Percentiles rank a stretch among this genome's conserved stretches.
Conservation (phyloP, 2,329 filamentous ascomycete genomes). For the Rhinocladiella mackenziei region DNA sequence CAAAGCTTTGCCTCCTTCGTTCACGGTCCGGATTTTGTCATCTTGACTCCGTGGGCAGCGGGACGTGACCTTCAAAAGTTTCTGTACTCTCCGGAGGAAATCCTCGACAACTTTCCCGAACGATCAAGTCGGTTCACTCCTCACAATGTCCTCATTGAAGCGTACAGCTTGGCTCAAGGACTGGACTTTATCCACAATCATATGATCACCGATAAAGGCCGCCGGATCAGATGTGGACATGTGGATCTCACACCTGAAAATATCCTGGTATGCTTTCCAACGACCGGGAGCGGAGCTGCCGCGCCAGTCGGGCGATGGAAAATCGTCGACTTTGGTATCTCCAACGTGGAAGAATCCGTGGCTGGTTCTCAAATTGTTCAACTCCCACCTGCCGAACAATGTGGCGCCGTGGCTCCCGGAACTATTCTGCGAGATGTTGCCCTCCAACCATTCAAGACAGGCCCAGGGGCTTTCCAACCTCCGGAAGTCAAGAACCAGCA, state of each 20-base stretch:
- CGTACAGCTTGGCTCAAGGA: constrained; percentile 1
- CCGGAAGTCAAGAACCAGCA: not conserved
- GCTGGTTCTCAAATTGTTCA: not conserved
- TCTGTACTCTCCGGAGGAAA: not conserved
- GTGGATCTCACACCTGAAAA: constrained; percentile 28
- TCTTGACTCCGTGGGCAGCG: constrained; percentile 7
- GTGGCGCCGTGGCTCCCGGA: not conserved
- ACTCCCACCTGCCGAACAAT: not conserved
- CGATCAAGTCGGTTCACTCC: not conserved
- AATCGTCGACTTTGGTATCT: constrained; percentile 31
- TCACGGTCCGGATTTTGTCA: constrained; percentile 2
- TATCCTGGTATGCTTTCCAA: constrained; percentile 25
- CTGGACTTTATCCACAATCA: not conserved
- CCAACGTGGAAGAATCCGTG: constrained; percentile 7
- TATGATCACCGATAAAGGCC: constrained; percentile 1
- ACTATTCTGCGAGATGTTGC: not conserved
- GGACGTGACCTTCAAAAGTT: constrained; percentile 1
- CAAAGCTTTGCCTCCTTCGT: constrained; percentile 1
- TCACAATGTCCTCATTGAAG: not conserved
- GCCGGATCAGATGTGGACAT: constrained; percentile 7
- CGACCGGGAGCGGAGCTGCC: not conserved
- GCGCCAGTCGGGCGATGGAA: constrained; percentile 28
- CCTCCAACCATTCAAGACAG: not conserved
- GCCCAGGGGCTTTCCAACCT: constrained; percentile 1
- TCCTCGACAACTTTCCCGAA: constrained; percentile 1